Base-by-base conservation (phyloP, 495 filamentous ascomycete species). In the Neurospora terricola region DNA sequence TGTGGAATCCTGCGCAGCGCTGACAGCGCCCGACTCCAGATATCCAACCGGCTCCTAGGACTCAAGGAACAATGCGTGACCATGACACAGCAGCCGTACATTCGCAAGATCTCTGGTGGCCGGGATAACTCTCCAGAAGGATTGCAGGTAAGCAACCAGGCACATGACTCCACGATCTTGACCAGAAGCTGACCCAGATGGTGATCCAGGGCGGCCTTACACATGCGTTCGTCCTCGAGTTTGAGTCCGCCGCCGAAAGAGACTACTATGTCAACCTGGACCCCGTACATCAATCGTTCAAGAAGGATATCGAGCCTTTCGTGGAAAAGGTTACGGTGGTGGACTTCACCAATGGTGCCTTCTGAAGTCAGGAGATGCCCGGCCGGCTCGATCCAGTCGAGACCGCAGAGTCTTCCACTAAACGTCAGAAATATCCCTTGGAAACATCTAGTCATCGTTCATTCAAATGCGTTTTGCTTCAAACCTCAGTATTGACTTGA, bases 121-220 rank as follows among this genome's bases (percentile, higher is more conserved):
- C 80, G 77, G 70, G 88, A 93, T 74, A 91, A 90, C 76, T 92
- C 89, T 1, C 80, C 81, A 0, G 91, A 93, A 79, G 90, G 88
- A 6, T 79, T 85, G 14, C 87, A 91, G 80, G 91, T 93, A 82
- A 71, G 77, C 71, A 11, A 4, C 40, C 9, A 38, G 30, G 14
- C 14, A 3, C 40, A 30, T 37, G 5, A 16, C 62, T 16, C 27
- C 27, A 36, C 5, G 14, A n/a, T 70, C 39, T 38, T 18, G n/a
- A 11, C 34, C 16, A 27, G 4, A 30, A 4, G 18, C 37, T 69
- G 37, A 54, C 38, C 21, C 43, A 42, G 38, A n/a, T 73, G 68
- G 69, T 77, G 70, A 70, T 21, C 71, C 62, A 90, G 86, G 79
- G 80, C n/a, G 87, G 83, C 0, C 83, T 87, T 48, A 86, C 86